Evolutionary conservation across 1,139 yeast genomes (phyloP).

Genomic region (Kodamaea arcana): DNA sequence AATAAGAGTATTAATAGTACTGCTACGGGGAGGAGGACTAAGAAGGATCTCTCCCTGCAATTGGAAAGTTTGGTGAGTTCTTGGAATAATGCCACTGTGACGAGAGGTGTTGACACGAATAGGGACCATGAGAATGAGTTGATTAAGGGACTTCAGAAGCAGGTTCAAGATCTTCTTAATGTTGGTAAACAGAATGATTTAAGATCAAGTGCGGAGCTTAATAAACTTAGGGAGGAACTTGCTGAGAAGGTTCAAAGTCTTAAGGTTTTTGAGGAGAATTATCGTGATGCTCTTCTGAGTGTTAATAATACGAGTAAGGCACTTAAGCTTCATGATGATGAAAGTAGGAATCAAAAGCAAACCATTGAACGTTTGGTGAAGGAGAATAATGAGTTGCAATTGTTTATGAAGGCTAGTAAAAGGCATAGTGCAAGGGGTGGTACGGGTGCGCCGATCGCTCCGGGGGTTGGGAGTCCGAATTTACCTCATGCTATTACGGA

Average conservation of each 20-base stretch:
- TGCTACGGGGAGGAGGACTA: constrained; percentile 22
- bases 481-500: constrained; percentile 13
- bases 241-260: constrained; percentile 25
- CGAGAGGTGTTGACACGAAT: neutral
- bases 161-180: constrained; percentile 43
- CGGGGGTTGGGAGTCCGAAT: constrained; percentile 12
- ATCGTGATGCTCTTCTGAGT: constrained; percentile 66
- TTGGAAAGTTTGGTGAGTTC: constrained; percentile 36
- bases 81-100: constrained; percentile 24
- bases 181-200: constrained; percentile 38
- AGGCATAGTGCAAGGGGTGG: constrained; percentile 25
- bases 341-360: constrained; percentile 57
- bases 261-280: constrained; percentile 51
- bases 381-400: constrained; percentile 67
- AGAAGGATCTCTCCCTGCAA: constrained; percentile 36
- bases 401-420: constrained; percentile 45
- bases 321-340: constrained; percentile 66
- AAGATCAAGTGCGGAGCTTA: constrained; percentile 29
- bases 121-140: constrained; percentile 13
- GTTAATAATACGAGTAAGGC: constrained; percentile 76
- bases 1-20: constrained; percentile 27
- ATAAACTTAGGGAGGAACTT: constrained; percentile 35
- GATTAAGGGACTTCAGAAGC: constrained; percentile 41
- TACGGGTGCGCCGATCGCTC: constrained; percentile 17
- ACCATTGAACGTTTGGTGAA: constrained; percentile 52